Percentiles rank a stretch among this genome's conserved stretches.
Conservation (phyloP, 192 early-diverging fungal species). For the Coemansia sp. region DNA sequence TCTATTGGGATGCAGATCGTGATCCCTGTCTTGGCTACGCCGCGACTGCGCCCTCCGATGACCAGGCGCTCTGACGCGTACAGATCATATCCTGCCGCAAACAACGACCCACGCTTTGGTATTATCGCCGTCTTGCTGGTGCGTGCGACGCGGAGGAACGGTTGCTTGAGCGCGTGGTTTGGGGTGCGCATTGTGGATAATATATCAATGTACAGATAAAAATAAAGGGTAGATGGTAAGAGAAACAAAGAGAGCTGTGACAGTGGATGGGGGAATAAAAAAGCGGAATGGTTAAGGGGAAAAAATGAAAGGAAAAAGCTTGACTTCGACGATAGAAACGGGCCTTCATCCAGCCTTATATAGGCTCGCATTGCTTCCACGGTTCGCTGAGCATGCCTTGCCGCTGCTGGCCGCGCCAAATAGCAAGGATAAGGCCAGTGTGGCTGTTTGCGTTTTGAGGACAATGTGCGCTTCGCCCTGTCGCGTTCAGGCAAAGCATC, state of each 20-base stretch:
- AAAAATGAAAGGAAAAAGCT: no score
- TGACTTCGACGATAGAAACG: neutral
- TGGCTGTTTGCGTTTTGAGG: neutral
- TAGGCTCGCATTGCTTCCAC: neutral
- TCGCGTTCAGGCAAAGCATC: no score
- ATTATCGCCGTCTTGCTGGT: conserved; percentile 60
- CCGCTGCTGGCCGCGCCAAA: neutral
- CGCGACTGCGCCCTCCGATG: conserved; percentile 77
- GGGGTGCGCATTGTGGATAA: neutral
- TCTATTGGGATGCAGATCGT: conserved; percentile 81
- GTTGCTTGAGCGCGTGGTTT: neutral
- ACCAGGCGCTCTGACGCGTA: conserved; percentile 63
- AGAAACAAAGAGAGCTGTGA: neutral
- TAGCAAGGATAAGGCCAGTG: neutral
- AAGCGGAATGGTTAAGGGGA: no score
- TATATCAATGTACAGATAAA: neutral
- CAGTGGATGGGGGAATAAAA: no score
- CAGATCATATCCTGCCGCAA: conserved; percentile 94
- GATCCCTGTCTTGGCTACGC: conserved; percentile 83
- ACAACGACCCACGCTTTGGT: conserved; percentile 74
- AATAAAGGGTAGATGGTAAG: neutral
- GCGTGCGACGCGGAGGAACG: conserved; percentile 40
- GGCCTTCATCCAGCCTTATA: neutral
- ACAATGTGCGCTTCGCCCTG: no score
- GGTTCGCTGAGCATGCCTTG: no score